Evolutionary conservation across 495 filamentous ascomycete genomes (phyloP), one percentile per base, ranked within the genome.

Genomic region (Neurospora intermedia): DNA sequence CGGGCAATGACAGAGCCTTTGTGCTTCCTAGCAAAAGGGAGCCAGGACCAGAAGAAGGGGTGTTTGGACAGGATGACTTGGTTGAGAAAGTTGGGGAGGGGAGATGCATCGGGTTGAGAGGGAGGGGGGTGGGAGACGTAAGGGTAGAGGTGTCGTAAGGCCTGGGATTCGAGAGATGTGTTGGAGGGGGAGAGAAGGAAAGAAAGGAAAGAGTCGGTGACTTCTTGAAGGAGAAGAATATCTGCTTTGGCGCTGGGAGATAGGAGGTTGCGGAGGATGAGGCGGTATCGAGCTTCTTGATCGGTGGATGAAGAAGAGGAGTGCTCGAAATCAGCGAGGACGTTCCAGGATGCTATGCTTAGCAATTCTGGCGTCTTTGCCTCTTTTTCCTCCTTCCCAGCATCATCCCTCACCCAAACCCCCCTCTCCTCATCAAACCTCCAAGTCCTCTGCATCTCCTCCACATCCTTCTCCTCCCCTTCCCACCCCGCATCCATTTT

Each of bases 211-310:
- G 83, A 81, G 73, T 90, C 86, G 0, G 88, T 87, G 31, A 90
- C 86, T 78, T 89, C 88, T 77, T 90, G 83, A 9, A 90, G 80
- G 23, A 87, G 80, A n/a, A 90, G 73, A 18, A 88, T 77, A 74
- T 87, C 83, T 15, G 85, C 80, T 2, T 73, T 59, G 38, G 82
- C 81, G 6, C 73, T 38, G 0, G 75, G 20, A 8, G 82, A 75
- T 66, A 88, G 74, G 54, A 88, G 77, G 73, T 83, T 83, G 18
- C 80, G 72, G 43, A 87, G 62, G 23, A 89, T 74, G 20, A 86
- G 79, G 7, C 86, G 82, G 77, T 88, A 85, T 48, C 88, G 83
- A 27, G 81, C 77, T 18, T 77, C 71, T 35, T 66, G 54, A 4
- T 5, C 35, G 35, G 35, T 16, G 23, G 23, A 16, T 0, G 27